These are phyloP conservation scores for Vararia minispora DNA, from an alignment of 768 basidiomycete species.

Conservation along the genomic window DNA sequence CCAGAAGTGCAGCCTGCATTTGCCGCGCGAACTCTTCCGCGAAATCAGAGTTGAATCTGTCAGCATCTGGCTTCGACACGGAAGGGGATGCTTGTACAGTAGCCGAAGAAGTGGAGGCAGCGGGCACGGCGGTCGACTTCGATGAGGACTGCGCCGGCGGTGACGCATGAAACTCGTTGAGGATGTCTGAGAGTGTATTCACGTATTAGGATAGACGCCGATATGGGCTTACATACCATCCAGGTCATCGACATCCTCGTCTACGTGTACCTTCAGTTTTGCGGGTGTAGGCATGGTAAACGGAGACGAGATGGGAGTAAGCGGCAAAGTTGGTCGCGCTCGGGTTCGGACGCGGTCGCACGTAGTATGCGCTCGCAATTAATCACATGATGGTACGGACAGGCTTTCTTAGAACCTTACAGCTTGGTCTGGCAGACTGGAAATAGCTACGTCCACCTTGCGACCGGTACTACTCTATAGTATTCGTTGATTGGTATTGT, in stretches of 20 bases:
- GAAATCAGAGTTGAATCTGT: slow-evolving; percentile 22
- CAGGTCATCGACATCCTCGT: slow-evolving; percentile 63
- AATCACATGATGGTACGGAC: too few species aligned
- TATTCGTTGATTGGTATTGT: too few species aligned
- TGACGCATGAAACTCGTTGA: slow-evolving; percentile 30
- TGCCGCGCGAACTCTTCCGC: slow-evolving; percentile 27
- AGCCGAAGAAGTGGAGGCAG: slow-evolving; percentile 11
- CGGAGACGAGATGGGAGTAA: too few species aligned
- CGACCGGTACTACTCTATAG: too few species aligned
- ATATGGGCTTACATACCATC: slow-evolving; percentile 31
- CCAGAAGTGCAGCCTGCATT: slow-evolving; percentile 35
- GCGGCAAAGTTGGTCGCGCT: too few species aligned
- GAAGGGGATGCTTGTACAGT: slow-evolving; percentile 11
- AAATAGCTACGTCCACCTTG: too few species aligned
- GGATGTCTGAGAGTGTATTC: slow-evolving; percentile 28
- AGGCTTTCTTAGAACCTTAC: too few species aligned
- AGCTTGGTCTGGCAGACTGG: too few species aligned
- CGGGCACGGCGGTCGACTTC: slow-evolving; percentile 10
- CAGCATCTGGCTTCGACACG: slow-evolving; percentile 12
- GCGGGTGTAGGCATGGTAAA: too few species aligned
- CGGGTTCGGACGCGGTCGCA: too few species aligned
- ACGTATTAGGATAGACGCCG: not conserved
- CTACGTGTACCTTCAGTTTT: slow-evolving; percentile 18
- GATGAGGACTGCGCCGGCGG: slow-evolving; percentile 12
- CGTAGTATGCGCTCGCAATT: too few species aligned